Evolutionary conservation across 768 basidiomycete species (phyloP).

Genomic region (Pisolithus sp.): DNA sequence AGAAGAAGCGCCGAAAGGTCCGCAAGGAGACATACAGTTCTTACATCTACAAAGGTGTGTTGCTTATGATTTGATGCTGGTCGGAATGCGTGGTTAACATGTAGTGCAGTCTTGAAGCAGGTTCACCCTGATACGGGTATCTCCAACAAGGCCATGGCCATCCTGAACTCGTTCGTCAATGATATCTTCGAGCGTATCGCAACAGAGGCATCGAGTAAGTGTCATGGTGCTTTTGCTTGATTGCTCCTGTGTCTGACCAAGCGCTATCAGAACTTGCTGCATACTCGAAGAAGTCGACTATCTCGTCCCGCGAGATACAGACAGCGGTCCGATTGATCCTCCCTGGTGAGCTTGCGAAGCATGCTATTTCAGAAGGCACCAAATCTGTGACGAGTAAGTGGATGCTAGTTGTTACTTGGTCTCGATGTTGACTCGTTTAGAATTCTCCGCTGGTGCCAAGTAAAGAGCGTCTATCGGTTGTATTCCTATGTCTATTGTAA

Average conservation of each 20-base stretch:
- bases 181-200: constrained; percentile 82
- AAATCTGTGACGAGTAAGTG: constrained; percentile 63
- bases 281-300: constrained; percentile 86
- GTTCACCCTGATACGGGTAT: constrained; percentile 93
- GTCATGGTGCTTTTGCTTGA: neutral
- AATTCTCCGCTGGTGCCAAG: constrained; percentile 59
- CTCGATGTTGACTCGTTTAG: constrained; percentile 22
- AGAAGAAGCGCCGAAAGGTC: constrained; percentile 76
- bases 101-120: constrained; percentile 68
- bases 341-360: constrained; percentile 81
- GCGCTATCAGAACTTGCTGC: constrained; percentile 59
- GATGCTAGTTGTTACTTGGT: neutral
- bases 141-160: constrained; percentile 84
- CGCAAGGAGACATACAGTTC: constrained; percentile 81
- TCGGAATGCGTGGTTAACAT: neutral
- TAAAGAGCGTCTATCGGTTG: constrained; percentile 28
- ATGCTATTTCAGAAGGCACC: constrained; percentile 82
- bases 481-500: constrained; percentile 31
- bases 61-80: neutral
- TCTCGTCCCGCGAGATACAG: constrained; percentile 89
- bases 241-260: neutral
- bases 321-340: constrained; percentile 78
- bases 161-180: constrained; percentile 79
- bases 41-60: constrained; percentile 76
- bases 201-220: constrained; percentile 62